Base-by-base conservation (phyloP, 2,329 filamentous ascomycete genomes). In the Fusarium sp. region DNA sequence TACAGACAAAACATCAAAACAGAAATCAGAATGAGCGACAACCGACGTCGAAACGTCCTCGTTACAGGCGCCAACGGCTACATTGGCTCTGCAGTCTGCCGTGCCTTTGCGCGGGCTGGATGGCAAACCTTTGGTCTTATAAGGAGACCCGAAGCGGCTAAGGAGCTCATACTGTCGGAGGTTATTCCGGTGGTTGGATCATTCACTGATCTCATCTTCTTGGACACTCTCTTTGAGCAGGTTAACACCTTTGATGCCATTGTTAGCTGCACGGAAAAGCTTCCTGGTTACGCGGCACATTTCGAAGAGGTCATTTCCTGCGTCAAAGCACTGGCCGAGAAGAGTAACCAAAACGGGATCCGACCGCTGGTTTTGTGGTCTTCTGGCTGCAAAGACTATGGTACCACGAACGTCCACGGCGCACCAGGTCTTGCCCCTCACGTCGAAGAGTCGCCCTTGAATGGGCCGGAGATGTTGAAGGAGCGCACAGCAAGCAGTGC, bases 311-410 rank as follows among this genome's bases (percentile, higher is more conserved):
- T 81, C 6, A 64, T 82, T 1, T 48, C 64, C 1, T 68, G 85
- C 6, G 66, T 86, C 1, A 75, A 70, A 2, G 64, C 48, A 0
- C 58, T 86, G 2, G 78, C 82, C 1, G 60, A 72, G 2, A 71
- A 71, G 5, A 82, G 79, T 27, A 79, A 78, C 28, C 57, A 65
- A 2, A 62, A 75, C 6, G 80, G 80, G 7, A 73, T 80, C 2
- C 75, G 75, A 16, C 81, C 84, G 0, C 72, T 86, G 1, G 80
- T 86, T 6, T 78, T 87, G 3, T 82, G 82, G 72, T 83, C 80
- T 10, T 84, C 82, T 3, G 85, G 85, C 0, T 86, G 84, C 73
- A 87, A 87, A 62, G 85, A 87, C 72, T 87, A 86, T 64, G 84
- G 85, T 2, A 75, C 66, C 6, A 75, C 76, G 7, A 41, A 69